Evolutionary conservation across 2,329 filamentous ascomycete genomes (phyloP), one percentile per base, ranked within the genome.

Genomic region (Colletotrichum tropicale): DNA sequence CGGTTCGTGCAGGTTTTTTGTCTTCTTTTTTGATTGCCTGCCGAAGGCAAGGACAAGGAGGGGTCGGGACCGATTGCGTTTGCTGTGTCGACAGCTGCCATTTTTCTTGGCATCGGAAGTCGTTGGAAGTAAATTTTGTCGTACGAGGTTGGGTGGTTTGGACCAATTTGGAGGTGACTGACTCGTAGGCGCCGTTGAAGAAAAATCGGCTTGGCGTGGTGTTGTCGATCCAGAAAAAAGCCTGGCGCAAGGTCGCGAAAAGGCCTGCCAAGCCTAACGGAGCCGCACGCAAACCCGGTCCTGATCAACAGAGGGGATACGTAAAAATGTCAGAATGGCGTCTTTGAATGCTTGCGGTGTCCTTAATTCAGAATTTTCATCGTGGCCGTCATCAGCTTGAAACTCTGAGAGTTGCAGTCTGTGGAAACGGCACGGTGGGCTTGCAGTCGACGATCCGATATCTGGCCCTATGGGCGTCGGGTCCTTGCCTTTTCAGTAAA

Each of bases 41-140:
- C 66, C 55, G 66, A 32, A 52, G 10, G 43, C 10, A 52, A 24
- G 15, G 55, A 36, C 32, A 56, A 69, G 18, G 67, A 70, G 67
- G 52, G 56, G 67, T 70, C 36, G 67, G 61, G 28, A 24, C 60
- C 52, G 61, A 66, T 71, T 75, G 62, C 72, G 61, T 66, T 66
- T 66, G 52, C 13, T 61, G 58, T 24, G 60, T 68, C 28, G 43
- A 55, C 67, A 66, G 61, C 52, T 75, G 69, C 52, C 38, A 71
- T 16, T 43, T 65, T 21, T 55, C 72, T 75, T 71, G 68, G 72
- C 72, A 75, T 75, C 68, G 68, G 67, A 72, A 71, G 68, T 67
- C 62, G 10, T 75, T 72, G 72, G 62, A 64, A 65, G 66, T 24
- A 26, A 12, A 48, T 16, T 71, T 56, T 56, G 55, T 75, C 68